These are phyloP conservation scores for Annulohypoxylon bovei DNA, from an alignment of 495 filamentous ascomycete species.

Conservation along the genomic window DNA sequence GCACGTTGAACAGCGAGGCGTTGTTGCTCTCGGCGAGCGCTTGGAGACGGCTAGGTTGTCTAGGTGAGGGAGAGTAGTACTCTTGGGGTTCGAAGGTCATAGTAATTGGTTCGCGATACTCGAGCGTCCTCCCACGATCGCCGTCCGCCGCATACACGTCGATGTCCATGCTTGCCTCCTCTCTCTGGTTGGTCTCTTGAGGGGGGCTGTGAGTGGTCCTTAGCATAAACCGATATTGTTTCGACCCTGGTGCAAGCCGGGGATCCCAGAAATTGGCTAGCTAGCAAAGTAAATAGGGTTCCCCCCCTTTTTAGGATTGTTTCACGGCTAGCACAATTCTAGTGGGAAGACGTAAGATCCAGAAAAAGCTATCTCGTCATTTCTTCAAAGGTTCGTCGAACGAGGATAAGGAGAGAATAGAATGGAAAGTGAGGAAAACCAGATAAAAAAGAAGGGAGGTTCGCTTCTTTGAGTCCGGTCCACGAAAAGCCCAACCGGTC, in stretches of 20 bases:
- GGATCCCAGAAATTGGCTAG: background rate
- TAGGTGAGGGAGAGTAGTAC: conserved; percentile 12
- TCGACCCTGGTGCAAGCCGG: conserved; percentile 30
- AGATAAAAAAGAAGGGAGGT: conserved; percentile 4
- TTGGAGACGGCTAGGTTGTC: conserved; percentile 15
- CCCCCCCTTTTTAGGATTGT: conserved; percentile 10
- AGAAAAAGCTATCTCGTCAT: conserved; percentile 9
- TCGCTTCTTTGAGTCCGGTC: background rate
- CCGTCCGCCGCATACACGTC: conserved; percentile 5
- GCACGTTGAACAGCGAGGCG: conserved; percentile 35
- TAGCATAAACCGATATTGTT: conserved; percentile 59
- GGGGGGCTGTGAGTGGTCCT: conserved; percentile 37
- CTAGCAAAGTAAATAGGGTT: background rate
- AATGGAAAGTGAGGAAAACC: background rate
- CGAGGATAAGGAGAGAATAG: background rate
- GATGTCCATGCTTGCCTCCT: conserved; percentile 24
- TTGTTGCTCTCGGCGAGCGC: conserved; percentile 41
- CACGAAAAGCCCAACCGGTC: conserved; percentile 15
- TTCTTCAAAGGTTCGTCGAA: background rate
- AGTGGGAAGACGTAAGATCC: conserved; percentile 1
- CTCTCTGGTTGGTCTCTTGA: conserved; percentile 16
- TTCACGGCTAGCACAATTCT: conserved; percentile 8
- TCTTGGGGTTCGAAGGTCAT: conserved; percentile 36
- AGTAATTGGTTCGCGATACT: conserved; percentile 23
- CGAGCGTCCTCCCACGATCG: conserved; percentile 19